Conservation (phyloP, 2,329 filamentous ascomycete species). For the Fusarium aywerte region DNA sequence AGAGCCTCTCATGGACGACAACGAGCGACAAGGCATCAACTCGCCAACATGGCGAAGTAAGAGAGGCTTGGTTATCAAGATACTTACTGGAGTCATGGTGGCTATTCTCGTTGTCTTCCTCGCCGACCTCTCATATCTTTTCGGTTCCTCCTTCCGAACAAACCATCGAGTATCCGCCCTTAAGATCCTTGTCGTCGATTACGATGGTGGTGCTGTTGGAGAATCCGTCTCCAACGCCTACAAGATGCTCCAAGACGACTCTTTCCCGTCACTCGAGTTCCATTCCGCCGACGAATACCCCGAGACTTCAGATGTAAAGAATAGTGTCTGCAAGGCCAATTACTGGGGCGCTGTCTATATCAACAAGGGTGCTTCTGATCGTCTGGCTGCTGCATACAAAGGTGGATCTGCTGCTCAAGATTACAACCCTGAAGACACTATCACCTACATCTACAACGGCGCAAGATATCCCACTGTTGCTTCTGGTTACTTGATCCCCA, state of each 20-base stretch:
- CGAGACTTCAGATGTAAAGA: constrained; percentile 40
- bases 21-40: constrained; percentile 16
- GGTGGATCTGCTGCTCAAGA: constrained; percentile 37
- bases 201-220: constrained; percentile 50
- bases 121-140: constrained; percentile 49
- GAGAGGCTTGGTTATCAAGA: constrained; percentile 11
- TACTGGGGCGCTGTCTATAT: constrained; percentile 55
- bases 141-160: constrained; percentile 48
- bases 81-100: constrained; percentile 32
- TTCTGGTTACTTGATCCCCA: constrained; percentile 46
- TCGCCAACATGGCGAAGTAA: constrained; percentile 25
- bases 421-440: constrained; percentile 49
- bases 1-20: constrained; percentile 2
- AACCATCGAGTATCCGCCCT: constrained; percentile 38
- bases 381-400: constrained; percentile 45
- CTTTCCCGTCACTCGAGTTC: constrained; percentile 50
- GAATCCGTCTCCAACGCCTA: constrained; percentile 50
- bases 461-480: constrained; percentile 50
- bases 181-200: constrained; percentile 49
- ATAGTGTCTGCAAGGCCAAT: constrained; percentile 50
- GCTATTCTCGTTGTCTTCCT: constrained; percentile 39
- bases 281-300: constrained; percentile 43
- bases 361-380: constrained; percentile 47
- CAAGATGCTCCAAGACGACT: constrained; percentile 43
- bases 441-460: constrained; percentile 53